Evolutionary conservation across 139 green algal species (phyloP).

Genomic region (Chlorella sp.): DNA sequence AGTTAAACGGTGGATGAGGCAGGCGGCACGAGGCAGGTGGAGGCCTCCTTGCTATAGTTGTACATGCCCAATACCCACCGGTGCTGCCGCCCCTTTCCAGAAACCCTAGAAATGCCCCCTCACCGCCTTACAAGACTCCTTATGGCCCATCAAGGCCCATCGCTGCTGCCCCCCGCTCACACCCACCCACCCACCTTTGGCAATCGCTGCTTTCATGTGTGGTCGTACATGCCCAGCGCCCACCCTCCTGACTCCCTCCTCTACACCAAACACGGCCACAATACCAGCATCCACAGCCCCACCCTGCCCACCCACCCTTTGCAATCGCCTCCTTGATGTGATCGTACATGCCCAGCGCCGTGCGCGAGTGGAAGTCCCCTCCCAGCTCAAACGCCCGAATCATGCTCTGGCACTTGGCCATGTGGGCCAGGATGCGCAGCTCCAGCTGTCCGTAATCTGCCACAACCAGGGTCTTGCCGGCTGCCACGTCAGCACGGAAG

Average conservation of each 20-base stretch:
- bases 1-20: no score
- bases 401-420: constrained; percentile 91
- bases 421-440: constrained; percentile 96
- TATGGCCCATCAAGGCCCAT: no score
- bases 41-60: no score
- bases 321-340: constrained; percentile 91
- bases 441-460: constrained; percentile 99
- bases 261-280: neutral
- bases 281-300: neutral
- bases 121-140: no score
- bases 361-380: constrained; percentile 97
- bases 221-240: neutral
- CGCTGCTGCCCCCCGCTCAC: no score
- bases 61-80: no score
- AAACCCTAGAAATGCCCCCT: no score
- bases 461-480: constrained; percentile 91
- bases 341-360: constrained; percentile 96
- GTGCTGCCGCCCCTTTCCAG: no score
- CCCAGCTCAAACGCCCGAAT: constrained; percentile 88
- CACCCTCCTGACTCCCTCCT: neutral
- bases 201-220: neutral
- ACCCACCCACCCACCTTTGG: no score
- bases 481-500: constrained; percentile 77
- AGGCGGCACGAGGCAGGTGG: no score
- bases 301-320: constrained; percentile 61